Percentiles rank a stretch among this genome's conserved stretches.
These are phyloP conservation scores for Stephania cephalantha DNA, from an alignment of 164 flowering plant genomes.

Conservation along the genomic window DNA sequence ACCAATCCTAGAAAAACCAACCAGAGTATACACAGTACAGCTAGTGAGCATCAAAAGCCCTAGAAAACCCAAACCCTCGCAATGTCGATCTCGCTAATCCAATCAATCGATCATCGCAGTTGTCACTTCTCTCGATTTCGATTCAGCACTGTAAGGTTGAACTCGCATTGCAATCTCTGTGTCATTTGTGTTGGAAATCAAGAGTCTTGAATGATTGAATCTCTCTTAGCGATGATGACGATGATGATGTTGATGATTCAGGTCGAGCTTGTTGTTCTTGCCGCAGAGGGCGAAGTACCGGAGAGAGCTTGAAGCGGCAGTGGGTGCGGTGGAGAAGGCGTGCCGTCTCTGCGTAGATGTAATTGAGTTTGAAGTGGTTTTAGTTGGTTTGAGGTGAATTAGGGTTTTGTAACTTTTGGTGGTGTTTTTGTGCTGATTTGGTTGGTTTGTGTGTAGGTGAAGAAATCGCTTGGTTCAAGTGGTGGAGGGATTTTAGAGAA, in stretches of 20 bases:
- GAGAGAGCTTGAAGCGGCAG: slow-evolving; percentile 76
- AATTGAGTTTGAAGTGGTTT: slow-evolving; percentile 8
- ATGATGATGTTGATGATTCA: slow-evolving; percentile 6
- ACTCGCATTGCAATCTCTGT: background rate
- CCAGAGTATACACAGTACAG: background rate
- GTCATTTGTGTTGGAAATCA: background rate
- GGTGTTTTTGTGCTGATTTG: slow-evolving; percentile 4
- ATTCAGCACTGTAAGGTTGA: slow-evolving; percentile 15
- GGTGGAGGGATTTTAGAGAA: slow-evolving; percentile 61
- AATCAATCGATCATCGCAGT: background rate
- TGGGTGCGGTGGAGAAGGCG: slow-evolving; percentile 73
- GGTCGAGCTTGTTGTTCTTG: slow-evolving; percentile 55
- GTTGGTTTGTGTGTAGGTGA: slow-evolving; percentile 39
- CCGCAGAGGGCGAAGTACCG: slow-evolving; percentile 53
- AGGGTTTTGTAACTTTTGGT: too few species aligned
- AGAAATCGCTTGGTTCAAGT: slow-evolving; percentile 47
- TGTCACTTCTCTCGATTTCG: slow-evolving; percentile 4
- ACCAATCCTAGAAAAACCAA: background rate
- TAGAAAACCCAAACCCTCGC: slow-evolving; percentile 6
- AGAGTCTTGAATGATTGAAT: background rate
- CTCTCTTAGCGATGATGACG: background rate
- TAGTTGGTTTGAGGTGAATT: background rate
- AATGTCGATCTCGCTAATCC: background rate
- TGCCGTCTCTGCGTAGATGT: slow-evolving; percentile 82
- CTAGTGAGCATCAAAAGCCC: slow-evolving; percentile 2